Percentiles rank a stretch among this genome's conserved stretches.
Evolutionary conservation across 257 asterid genomes (phyloP).

Genomic region (Knoxia roxburghii): DNA sequence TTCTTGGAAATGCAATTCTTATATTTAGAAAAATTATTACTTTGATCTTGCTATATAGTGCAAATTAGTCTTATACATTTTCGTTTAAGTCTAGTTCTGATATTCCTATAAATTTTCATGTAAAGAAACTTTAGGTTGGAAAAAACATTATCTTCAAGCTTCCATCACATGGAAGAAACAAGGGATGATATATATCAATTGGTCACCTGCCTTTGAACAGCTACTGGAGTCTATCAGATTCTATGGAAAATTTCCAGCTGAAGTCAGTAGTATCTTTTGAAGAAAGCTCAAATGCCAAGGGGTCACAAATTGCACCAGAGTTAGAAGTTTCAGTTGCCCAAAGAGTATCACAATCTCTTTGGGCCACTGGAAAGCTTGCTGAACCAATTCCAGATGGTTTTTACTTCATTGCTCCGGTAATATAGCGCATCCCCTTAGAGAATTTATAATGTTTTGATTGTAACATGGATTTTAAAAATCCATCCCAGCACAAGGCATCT

Average conservation of each 20-base stretch:
- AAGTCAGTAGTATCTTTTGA: slow-evolving; percentile 52
- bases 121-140: background rate
- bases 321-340: slow-evolving; percentile 40
- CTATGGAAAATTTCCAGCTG: slow-evolving; percentile 49
- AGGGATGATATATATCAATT: slow-evolving; percentile 37
- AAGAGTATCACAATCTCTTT: slow-evolving; percentile 66
- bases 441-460: background rate
- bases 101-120: background rate
- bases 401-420: slow-evolving; percentile 78
- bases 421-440: slow-evolving; percentile 34
- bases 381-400: slow-evolving; percentile 90
- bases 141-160: slow-evolving; percentile 26
- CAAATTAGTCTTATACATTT: background rate
- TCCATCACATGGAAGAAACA: slow-evolving; percentile 63
- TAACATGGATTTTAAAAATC: background rate
- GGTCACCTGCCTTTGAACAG: slow-evolving; percentile 42
- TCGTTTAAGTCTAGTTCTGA: background rate
- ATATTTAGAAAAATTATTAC: background rate
- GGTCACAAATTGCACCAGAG: slow-evolving; percentile 38
- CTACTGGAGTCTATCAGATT: slow-evolving; percentile 66
- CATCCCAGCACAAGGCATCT: background rate
- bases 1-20: background rate
- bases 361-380: slow-evolving; percentile 79
- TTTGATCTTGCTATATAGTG: background rate
- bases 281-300: slow-evolving; percentile 40